Percentiles rank a stretch among this genome's conserved stretches.
These are phyloP conservation scores for Rhynchospora tenuis DNA, from an alignment of 176 grass and related monocot species.

Conservation along the genomic window DNA sequence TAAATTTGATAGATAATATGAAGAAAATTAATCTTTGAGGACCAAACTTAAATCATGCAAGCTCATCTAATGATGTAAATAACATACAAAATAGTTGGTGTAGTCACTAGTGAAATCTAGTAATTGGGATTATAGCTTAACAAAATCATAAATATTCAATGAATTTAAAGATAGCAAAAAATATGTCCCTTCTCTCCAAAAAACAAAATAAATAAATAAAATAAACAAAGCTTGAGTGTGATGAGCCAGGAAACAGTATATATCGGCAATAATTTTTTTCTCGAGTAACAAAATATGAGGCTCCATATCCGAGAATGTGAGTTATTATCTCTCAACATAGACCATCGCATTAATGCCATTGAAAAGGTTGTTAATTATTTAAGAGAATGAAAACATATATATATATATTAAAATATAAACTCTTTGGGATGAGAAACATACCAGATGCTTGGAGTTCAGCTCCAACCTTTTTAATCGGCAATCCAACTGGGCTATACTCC, in stretches of 20 bases:
- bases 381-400: not conserved
- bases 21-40: not conserved
- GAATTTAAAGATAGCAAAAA: not conserved
- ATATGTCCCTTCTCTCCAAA: not conserved
- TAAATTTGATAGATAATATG: not conserved
- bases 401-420: not conserved
- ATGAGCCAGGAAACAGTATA: not conserved
- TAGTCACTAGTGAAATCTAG: not conserved
- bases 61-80: not conserved
- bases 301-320: not conserved
- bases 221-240: not conserved
- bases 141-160: not conserved
- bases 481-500: slow-evolving; percentile 30
- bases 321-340: not conserved
- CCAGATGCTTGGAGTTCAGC: slow-evolving; percentile 41
- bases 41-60: not conserved
- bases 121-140: not conserved
- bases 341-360: not conserved
- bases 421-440: slow-evolving; percentile 7
- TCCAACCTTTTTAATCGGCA: slow-evolving; percentile 25
- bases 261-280: not conserved
- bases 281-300: not conserved
- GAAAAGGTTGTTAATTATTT: not conserved
- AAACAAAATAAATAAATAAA: too few species aligned
- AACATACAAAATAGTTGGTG: not conserved